A percentile compares a stretch with the other conserved stretches of the same genome.
Conservation (phyloP, 2,329 filamentous ascomycete species). For the Fusarium armeniacum region DNA sequence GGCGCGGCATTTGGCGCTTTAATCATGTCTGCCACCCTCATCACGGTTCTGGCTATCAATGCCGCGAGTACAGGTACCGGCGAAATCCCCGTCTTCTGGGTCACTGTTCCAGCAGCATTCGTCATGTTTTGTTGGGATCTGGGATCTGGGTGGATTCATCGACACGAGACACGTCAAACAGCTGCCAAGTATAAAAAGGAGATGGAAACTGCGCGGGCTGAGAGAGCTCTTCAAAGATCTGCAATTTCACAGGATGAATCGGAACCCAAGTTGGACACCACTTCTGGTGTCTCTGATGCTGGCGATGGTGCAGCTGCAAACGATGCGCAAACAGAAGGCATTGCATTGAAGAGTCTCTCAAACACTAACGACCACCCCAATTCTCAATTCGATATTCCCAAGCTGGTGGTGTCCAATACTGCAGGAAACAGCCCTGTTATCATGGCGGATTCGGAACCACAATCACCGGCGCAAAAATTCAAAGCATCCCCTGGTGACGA, state of each 20-base stretch:
- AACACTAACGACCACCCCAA: fast-evolving
- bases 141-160: slow-evolving; percentile 72
- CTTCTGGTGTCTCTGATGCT: background rate
- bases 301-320: background rate
- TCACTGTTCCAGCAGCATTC: slow-evolving; percentile 76
- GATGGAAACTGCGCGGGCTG: slow-evolving; percentile 32
- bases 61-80: slow-evolving; percentile 66
- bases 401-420: slow-evolving; percentile 8
- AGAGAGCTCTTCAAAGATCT: slow-evolving; percentile 8
- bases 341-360: slow-evolving; percentile 1
- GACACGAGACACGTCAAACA: slow-evolving; percentile 73
- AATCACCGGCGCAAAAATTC: background rate
- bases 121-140: slow-evolving; percentile 79
- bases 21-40: slow-evolving; percentile 76
- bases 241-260: background rate
- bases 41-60: slow-evolving; percentile 76
- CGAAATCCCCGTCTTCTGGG: slow-evolving; percentile 73
- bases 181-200: slow-evolving; percentile 66
- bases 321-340: background rate
- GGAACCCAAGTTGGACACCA: background rate
- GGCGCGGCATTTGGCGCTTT: slow-evolving; percentile 74
- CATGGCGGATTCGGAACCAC: slow-evolving; percentile 7
- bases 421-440: slow-evolving; percentile 20
- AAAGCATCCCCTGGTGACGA: background rate
- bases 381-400: background rate